Conservation (phyloP, 257 asterid species). For the Salvia hispanica region DNA sequence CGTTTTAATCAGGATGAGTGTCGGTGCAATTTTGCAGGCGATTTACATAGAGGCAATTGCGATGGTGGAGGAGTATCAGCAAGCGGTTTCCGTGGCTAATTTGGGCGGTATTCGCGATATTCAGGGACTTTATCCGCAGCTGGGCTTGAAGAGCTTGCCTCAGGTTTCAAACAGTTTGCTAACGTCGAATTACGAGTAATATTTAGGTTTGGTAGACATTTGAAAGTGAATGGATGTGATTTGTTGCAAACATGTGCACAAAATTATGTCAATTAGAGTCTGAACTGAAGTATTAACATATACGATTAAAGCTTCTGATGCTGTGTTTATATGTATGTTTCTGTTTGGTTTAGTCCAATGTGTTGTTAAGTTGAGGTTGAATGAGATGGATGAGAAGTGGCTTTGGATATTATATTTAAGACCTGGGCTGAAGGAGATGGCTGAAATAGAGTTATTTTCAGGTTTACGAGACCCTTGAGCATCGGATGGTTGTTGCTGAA, state of each 20-base stretch:
- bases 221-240: neutral
- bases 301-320: conserved; percentile 16
- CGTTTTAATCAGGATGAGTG: conserved; percentile 15
- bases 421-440: conserved; percentile 1
- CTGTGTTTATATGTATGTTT: conserved; percentile 15
- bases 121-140: conserved; percentile 69
- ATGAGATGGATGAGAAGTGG: conserved; percentile 13
- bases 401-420: conserved; percentile 23
- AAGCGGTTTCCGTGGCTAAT: conserved; percentile 70
- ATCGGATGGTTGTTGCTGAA: conserved; percentile 74
- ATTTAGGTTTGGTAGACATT: neutral
- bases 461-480: conserved; percentile 80
- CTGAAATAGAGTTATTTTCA: conserved; percentile 34
- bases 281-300: neutral
- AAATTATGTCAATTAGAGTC: neutral
- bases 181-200: neutral
- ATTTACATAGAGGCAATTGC: conserved; percentile 83
- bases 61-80: conserved; percentile 97
- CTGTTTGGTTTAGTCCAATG: neutral
- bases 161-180: conserved; percentile 53
- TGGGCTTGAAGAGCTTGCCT: conserved; percentile 74
- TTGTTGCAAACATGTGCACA: conserved; percentile 8
- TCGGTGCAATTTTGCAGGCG: conserved; percentile 49
- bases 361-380: conserved; percentile 11
- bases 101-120: conserved; percentile 77